These are phyloP conservation scores for Hyaloscypha variabilis DNA, from an alignment of 495 filamentous ascomycete genomes.

Conservation along the genomic window DNA sequence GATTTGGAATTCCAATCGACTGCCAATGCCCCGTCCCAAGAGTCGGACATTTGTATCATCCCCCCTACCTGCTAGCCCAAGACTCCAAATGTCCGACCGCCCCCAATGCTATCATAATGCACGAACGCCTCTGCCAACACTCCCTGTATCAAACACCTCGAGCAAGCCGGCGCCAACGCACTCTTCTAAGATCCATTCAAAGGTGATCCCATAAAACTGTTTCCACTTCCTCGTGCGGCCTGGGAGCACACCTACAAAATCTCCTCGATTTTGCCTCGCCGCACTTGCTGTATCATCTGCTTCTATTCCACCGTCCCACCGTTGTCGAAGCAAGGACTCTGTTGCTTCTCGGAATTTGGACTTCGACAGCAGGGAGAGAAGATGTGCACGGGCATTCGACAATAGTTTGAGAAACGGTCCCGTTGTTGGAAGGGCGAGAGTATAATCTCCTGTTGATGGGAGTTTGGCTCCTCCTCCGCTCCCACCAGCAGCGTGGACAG, in stretches of 20 bases:
- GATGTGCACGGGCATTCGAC: constrained; percentile 63
- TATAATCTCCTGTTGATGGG: constrained; percentile 40
- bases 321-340: constrained; percentile 66
- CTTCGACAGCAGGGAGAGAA: constrained; percentile 67
- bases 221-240: constrained; percentile 84
- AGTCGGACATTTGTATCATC: background rate
- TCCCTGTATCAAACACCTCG: constrained; percentile 84
- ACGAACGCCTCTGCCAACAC: constrained; percentile 74
- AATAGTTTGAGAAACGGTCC: constrained; percentile 77
- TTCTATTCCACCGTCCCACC: constrained; percentile 79
- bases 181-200: constrained; percentile 79
- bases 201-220: constrained; percentile 72
- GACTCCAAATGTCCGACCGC: background rate
- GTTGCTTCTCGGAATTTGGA: constrained; percentile 67
- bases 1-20: background rate
- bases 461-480: constrained; percentile 36
- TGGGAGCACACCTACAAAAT: constrained; percentile 70
- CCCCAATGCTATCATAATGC: constrained; percentile 40
- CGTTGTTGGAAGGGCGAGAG: constrained; percentile 71
- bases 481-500: constrained; percentile 55
- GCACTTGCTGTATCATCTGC: constrained; percentile 55
- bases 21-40: background rate
- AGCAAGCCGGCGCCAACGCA: constrained; percentile 78
- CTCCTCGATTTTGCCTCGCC: constrained; percentile 67
- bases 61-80: background rate